Base-by-base conservation (phyloP, 2,329 filamentous ascomycete genomes). In the Scedosporium apiospermum region DNA sequence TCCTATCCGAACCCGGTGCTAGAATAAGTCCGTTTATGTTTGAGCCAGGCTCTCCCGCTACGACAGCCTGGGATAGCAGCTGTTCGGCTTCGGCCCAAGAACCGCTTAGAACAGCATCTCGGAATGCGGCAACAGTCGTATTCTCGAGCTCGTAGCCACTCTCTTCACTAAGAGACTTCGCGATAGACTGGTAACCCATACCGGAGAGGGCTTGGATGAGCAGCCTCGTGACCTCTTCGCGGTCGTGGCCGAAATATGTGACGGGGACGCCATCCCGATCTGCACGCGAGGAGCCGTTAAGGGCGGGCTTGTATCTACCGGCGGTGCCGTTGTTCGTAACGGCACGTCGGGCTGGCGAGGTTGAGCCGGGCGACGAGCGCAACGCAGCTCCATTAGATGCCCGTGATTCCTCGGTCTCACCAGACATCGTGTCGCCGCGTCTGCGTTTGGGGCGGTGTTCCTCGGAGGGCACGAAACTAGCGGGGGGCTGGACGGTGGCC, bases 201-300 rank as follows among this genome's bases (percentile, higher is more conserved):
- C 97, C 93, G 26, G 87, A 85, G 66, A 99, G 77, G 42, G 92
- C 90, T 75, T 99, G 95, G 69, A 99, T 95, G 69, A 99, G 76
- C 66, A 98, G 89, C 62, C 95, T 83, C 4, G 93, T 96, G 55
- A 98, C 88, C 77, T 99, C 93, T 78, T 96, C 92, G 71, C 91
- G 86, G 71, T 95, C 86, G 71, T 98, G 93, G 18, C 92, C 93
- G 70, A 87, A 88, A 73, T 96, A 98, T 30, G 73, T 75, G 55
- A 68, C 23, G 18, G 74, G 73, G 64, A 69, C 68, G 64, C 68
- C 68, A 66, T 72, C 72, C 64, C 63, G 65, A 51, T 49, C 62
- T 41, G 59, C 65, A 65, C 65, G 68, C 42, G 66, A 71, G 63
- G 65, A 66, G 41, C 66, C 66, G 27, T 67, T 67, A 51, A 62